Evolutionary conservation across 2,329 filamentous ascomycete genomes (phyloP).

Genomic region (Scedosporium dehoogii): DNA sequence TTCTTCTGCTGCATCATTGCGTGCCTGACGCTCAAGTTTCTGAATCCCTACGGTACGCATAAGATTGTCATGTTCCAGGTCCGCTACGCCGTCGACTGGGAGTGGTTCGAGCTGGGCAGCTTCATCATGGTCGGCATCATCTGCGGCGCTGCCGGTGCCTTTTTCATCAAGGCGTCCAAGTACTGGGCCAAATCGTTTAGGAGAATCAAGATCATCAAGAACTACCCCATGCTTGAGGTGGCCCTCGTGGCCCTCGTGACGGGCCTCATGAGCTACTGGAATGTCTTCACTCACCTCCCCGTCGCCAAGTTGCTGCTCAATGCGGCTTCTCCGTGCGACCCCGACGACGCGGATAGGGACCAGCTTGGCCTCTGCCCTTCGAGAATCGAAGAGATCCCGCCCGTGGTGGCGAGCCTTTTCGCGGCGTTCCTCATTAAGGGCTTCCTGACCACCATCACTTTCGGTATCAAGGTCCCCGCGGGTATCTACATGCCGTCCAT

Average conservation of each 20-base stretch:
- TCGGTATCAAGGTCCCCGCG: constrained; percentile 91
- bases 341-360: constrained; percentile 51
- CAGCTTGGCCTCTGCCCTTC: constrained; percentile 69
- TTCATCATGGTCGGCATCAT: constrained; percentile 83
- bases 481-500: constrained; percentile 98
- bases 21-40: constrained; percentile 81
- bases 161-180: constrained; percentile 94
- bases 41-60: constrained; percentile 90
- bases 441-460: constrained; percentile 78
- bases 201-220: constrained; percentile 69
- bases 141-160: constrained; percentile 73
- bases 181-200: constrained; percentile 86
- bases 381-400: constrained; percentile 64
- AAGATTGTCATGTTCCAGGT: constrained; percentile 98
- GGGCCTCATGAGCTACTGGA: constrained; percentile 86
- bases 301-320: constrained; percentile 88
- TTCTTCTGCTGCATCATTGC: constrained; percentile 98
- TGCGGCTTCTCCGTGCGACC: constrained; percentile 77
- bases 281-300: constrained; percentile 75
- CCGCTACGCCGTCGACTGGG: constrained; percentile 82
- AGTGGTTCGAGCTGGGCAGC: constrained; percentile 77
- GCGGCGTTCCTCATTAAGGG: constrained; percentile 84
- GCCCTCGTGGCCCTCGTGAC: constrained; percentile 78
- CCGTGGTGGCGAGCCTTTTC: constrained; percentile 60
- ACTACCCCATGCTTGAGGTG: constrained; percentile 77